Evolutionary conservation across 768 basidiomycete genomes (phyloP).

Genomic region (Amanita phalloides): DNA sequence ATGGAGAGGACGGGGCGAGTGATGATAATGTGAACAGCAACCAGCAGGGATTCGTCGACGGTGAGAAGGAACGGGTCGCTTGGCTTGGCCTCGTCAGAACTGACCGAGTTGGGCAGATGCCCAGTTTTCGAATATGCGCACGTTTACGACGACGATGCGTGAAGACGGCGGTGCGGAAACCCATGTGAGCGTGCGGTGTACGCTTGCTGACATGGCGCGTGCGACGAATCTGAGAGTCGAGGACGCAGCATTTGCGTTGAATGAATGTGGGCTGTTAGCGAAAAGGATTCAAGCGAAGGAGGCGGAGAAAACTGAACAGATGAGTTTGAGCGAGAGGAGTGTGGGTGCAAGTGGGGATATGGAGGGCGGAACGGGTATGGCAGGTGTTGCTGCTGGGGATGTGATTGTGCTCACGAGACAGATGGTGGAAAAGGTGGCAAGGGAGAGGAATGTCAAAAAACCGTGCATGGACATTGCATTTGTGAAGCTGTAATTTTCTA

Average conservation of each 20-base stretch:
- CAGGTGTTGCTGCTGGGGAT: no score
- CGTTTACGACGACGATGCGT: constrained; percentile 45
- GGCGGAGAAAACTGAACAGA: constrained; percentile 15
- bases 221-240: constrained; percentile 77
- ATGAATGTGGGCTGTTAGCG: constrained; percentile 72
- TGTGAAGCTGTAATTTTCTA: constrained; percentile 32
- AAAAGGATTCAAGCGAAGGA: constrained; percentile 22
- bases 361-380: no score
- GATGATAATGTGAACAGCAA: constrained; percentile 20
- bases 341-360: no score
- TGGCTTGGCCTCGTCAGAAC: not conserved
- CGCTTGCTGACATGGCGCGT: constrained; percentile 65
- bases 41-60: constrained; percentile 12
- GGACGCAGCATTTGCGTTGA: constrained; percentile 82
- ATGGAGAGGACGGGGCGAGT: constrained; percentile 37
- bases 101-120: constrained; percentile 28
- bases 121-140: constrained; percentile 40
- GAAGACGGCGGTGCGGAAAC: constrained; percentile 61
- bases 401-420: constrained; percentile 31
- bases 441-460: constrained; percentile 60
- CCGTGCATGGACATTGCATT: constrained; percentile 52
- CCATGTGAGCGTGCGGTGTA: constrained; percentile 58
- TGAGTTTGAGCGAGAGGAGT: not conserved
- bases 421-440: no score
- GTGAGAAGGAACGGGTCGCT: constrained; percentile 7